Evolutionary conservation across 208 protist species (phyloP).

Genomic region (Crithidia expoeki): DNA sequence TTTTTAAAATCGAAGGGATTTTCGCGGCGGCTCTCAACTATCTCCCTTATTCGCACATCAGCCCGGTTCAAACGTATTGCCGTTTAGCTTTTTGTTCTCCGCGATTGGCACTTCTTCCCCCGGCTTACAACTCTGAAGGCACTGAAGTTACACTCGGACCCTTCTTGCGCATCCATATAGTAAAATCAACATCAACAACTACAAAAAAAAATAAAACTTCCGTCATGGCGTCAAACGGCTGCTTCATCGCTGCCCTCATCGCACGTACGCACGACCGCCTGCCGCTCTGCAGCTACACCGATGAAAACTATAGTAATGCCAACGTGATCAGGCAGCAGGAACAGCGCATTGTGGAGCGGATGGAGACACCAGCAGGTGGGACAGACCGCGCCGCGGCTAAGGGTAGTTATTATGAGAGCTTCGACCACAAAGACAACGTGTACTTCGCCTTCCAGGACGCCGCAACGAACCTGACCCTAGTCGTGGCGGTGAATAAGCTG

Average conservation of each 20-base stretch:
- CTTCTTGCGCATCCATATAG: not conserved
- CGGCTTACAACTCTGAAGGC: too few relatives aligned
- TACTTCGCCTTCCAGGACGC: conserved; percentile 92
- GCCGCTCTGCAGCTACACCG: conserved; percentile 83
- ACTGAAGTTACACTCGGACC: not conserved
- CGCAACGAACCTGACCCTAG: conserved; percentile 83
- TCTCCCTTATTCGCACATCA: too few relatives aligned
- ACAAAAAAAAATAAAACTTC: not conserved
- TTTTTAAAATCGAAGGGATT: too few relatives aligned
- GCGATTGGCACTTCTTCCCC: not conserved
- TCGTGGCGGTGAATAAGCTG: conserved; percentile 90
- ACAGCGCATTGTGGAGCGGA: conserved; percentile 84
- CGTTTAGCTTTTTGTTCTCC: too few relatives aligned
- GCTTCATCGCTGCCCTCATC: conserved; percentile 88
- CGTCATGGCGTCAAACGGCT: conserved; percentile 89
- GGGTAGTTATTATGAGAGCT: conserved; percentile 92
- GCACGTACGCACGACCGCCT: conserved; percentile 84
- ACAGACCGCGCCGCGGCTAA: conserved; percentile 43
- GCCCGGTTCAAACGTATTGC: too few relatives aligned
- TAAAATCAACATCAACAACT: not conserved
- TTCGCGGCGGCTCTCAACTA: too few relatives aligned
- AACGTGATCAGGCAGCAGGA: conserved; percentile 78
- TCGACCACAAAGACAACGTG: conserved; percentile 88
- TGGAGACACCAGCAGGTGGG: conserved; percentile 71
- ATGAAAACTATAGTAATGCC: conserved; percentile 85